Conservation (phyloP, 2,329 filamentous ascomycete genomes). For the Harringtonia aguacate region DNA sequence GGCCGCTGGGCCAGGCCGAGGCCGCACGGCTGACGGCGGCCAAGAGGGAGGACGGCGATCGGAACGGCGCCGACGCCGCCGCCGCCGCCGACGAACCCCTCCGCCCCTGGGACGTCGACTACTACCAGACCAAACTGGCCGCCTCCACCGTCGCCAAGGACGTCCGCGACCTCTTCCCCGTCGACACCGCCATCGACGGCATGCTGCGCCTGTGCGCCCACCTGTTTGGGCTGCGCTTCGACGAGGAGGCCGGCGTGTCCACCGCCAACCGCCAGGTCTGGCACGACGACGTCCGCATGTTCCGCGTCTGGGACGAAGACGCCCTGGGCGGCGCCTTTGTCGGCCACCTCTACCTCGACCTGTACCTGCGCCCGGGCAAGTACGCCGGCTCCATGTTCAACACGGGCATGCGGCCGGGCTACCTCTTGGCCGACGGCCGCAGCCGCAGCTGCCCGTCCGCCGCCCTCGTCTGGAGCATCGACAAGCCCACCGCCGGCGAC, state of each 20-base stretch:
- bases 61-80: constrained; percentile 52
- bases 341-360: constrained; percentile 71
- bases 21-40: constrained; percentile 63
- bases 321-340: constrained; percentile 60
- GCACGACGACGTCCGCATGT: constrained; percentile 71
- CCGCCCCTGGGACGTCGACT: constrained; percentile 64
- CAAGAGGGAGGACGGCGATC: constrained; percentile 43
- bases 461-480: constrained; percentile 74
- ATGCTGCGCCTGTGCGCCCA: constrained; percentile 79
- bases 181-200: constrained; percentile 58
- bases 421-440: constrained; percentile 53
- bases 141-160: no score
- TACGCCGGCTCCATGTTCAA: constrained; percentile 69
- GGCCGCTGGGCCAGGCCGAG: constrained; percentile 57
- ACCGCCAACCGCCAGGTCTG: constrained; percentile 63
- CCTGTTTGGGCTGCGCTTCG: constrained; percentile 67
- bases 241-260: constrained; percentile 56
- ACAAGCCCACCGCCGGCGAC: constrained; percentile 63
- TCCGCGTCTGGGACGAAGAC: constrained; percentile 71
- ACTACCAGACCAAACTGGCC: constrained; percentile 42
- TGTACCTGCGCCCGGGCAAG: constrained; percentile 70
- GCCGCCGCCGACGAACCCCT: constrained; percentile 55
- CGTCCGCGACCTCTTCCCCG: constrained; percentile 63
- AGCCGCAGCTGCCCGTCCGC: constrained; percentile 61
- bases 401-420: constrained; percentile 69